These are phyloP conservation scores for Schwanniomyces etchellsii DNA, from an alignment of 1,139 yeast genomes.

Conservation along the genomic window DNA sequence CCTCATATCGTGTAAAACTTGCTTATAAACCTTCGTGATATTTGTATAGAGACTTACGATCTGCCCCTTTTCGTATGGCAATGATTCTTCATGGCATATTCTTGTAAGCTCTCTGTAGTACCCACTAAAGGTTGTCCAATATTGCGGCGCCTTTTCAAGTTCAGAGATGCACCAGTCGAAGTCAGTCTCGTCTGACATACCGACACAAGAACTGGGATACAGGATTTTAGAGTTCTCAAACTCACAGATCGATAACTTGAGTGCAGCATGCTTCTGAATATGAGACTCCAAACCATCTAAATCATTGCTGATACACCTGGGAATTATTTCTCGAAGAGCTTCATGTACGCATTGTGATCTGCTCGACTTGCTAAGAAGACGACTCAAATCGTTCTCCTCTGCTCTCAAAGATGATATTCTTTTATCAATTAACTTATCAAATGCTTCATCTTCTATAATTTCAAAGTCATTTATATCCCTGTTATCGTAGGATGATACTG, in stretches of 20 bases:
- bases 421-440: background rate
- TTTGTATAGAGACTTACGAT: constrained; percentile 41
- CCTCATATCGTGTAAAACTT: constrained; percentile 14
- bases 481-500: no score
- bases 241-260: constrained; percentile 50
- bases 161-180: constrained; percentile 31
- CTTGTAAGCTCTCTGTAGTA: constrained; percentile 45
- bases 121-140: constrained; percentile 61
- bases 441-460: no score
- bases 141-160: constrained; percentile 42
- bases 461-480: no score
- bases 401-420: background rate
- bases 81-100: constrained; percentile 44
- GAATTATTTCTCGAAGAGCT: constrained; percentile 22
- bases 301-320: constrained; percentile 24
- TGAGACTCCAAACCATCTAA: constrained; percentile 24
- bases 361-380: constrained; percentile 1
- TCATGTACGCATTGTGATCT: constrained; percentile 17
- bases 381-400: constrained; percentile 1
- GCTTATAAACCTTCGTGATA: constrained; percentile 30
- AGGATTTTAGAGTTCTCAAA: constrained; percentile 38
- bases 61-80: constrained; percentile 50
- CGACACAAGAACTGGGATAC: constrained; percentile 29
- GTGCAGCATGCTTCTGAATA: constrained; percentile 35
- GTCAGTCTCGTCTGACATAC: constrained; percentile 8